Base-by-base conservation (phyloP, 495 filamentous ascomycete genomes). In the Tuber borchii region DNA sequence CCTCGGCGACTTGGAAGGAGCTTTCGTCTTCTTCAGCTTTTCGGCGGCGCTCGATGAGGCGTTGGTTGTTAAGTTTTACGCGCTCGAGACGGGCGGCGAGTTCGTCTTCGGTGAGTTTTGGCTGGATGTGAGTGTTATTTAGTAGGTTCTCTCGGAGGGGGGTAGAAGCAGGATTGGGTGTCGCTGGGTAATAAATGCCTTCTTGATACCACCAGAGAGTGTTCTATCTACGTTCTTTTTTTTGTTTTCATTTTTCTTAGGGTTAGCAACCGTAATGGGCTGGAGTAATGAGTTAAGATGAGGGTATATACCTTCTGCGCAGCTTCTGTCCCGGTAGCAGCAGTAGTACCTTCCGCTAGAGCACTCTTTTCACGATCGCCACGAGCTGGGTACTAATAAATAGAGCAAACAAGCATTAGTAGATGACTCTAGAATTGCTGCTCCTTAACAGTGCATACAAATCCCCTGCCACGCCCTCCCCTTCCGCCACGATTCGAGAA, bases 81-180 rank as follows among this genome's bases (percentile, higher is more conserved):
- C 84, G 76, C 74, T 86, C 85, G 85, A 89, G 86, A 78, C 87
- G 87, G 65, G 84, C 85, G 1, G 85, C 82, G 19, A 88, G 84
- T 81, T 89, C 87, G 8, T 84, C 79, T 1, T 89, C 87, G 22
- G 87, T 88, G 12, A 87, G 86, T 79, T 89, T 89, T 16, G 84
- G 77, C 80, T 82, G 78, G 70, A 45, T 45, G 71, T 20, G 34
- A 34, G n/a, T 42, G 46, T 65, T 65, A 34, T 65, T 34, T 37
- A 44, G 40, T 22, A 43, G 45, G 37, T 16, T n/a, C 68, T 65
- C 37, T n/a, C 40, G 70, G 40, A 31, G 40, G 26, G 39, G 37
- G 19, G 8, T 17, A 34, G 34, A 26, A 74, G n/a, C 34, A 48
- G 48, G 75, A 46, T n/a, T 71, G 43, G 26, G 26, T 70, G 76